Base-by-base conservation (phyloP, 2,329 filamentous ascomycete genomes). In the Colletotrichum euphorbiae region DNA sequence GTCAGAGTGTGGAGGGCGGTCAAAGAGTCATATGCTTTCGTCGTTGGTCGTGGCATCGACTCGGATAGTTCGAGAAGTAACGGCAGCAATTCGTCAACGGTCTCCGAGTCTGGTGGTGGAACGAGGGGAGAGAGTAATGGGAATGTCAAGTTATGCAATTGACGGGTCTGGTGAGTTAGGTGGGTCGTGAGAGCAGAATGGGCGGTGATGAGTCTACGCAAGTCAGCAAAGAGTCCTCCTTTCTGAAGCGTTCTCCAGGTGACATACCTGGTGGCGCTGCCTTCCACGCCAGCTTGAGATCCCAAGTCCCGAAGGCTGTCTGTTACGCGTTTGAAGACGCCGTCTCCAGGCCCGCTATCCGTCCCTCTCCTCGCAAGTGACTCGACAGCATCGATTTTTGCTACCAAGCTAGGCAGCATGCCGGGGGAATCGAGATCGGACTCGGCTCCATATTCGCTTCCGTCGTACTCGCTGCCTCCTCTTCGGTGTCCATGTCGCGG, bases 161-260 rank as follows among this genome's bases (percentile, higher is more conserved):
- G 89, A 61, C 92, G 90, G 56, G 91, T 90, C 79, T 95, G 92
- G 77, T 93, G 90, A 13, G 85, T 84, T 50, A 95, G 82, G 75
- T 96, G 91, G 19, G 91, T 91, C 52, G 91, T 90, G 55, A 94
- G 81, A 13, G 91, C 91, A 31, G 90, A 88, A 77, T 93, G 91
- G 38, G 91, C 90, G 48, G 91, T 93, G 76, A 92, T 92, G 71
- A 93, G 81, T 74, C 91, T 94, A 73, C 42, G 36, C 6, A 40
- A 9, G 42, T 42, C 48, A 56, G 33, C 28, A 67, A 36, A 64
- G 8, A 5, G 9, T n/a, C 19, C 17, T 38, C 19, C 17, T 38
- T 9, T 46, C 15, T 11, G n/a, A 21, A 12, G 33, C 24, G 7
- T 65, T 43, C 56, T 55, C 42, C 64, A 11, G 5, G 36, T 21